Evolutionary conservation across 2,329 filamentous ascomycete genomes (phyloP), one percentile per base, ranked within the genome.

Genomic region (Tolypocladium tropicale): DNA sequence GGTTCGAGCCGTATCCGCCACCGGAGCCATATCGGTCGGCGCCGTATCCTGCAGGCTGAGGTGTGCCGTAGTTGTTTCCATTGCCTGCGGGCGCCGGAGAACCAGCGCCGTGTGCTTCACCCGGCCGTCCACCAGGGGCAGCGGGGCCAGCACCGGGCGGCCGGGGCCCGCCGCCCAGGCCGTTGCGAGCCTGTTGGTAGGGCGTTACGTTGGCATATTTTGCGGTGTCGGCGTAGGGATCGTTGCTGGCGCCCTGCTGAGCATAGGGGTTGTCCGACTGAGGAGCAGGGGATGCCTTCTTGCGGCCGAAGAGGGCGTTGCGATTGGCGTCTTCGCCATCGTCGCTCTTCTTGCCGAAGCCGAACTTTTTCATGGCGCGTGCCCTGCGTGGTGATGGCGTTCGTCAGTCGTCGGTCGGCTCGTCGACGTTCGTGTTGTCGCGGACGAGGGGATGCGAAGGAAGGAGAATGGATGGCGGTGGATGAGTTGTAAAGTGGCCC

Each of bases 181-280:
- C 66, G 55, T 66, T 60, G 55, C 71, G 72, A 57, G 73, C 72
- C 67, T 76, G 70, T 59, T 78, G 75, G 59, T 79, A 75, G 18
- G 76, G 68, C 30, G 71, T 74, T 67, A 75, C 66, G 62, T 74
- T 72, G 64, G 76, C 69, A 54, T 74, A 76, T 57, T 73, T 77
- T 59, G 75, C 65, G 25, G 68, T 72, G 58, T 78, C 75, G 57
- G 78, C 75, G 63, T 82, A 84, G 30, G 80, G 79, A 59, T 83
- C 82, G 60, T 70, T 71, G 60, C 69, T 71, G 55, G 66, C 67
- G 54, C 77, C 73, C 66, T 81, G 67, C 58, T 71, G 76, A 54
- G 81, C 81, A 63, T 86, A 85, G 6, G 83, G 82, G 62, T 85
- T 84, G 37, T 77, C 75, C 52, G 72, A 69, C 43, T 70, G 64